Percentiles rank a stretch among this genome's conserved stretches.
Evolutionary conservation across 305 asterid species (phyloP).

Genomic region (Salvia sclarea): DNA sequence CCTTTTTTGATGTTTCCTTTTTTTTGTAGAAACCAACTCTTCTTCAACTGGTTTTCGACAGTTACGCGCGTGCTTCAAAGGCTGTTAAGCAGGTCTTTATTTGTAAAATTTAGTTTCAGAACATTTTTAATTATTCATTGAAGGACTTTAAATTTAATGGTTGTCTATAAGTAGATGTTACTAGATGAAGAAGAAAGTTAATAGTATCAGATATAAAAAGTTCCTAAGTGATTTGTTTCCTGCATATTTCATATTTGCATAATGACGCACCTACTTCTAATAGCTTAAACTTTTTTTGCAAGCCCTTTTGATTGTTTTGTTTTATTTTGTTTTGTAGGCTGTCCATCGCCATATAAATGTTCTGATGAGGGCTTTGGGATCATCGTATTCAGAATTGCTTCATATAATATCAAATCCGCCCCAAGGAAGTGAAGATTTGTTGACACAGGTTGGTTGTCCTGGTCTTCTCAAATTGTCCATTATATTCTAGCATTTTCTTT

Average conservation of each 20-base stretch:
- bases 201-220: not conserved
- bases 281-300: constrained; percentile 25
- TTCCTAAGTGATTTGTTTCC: constrained; percentile 13
- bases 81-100: constrained; percentile 82
- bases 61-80: constrained; percentile 69
- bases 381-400: constrained; percentile 73
- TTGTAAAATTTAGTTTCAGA: constrained; percentile 28
- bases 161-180: not conserved
- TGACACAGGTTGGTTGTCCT: constrained; percentile 64
- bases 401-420: constrained; percentile 88
- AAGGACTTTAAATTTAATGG: constrained; percentile 12
- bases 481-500: constrained; percentile 25
- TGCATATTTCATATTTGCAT: not conserved
- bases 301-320: constrained; percentile 7
- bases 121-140: not conserved
- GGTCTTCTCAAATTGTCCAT: constrained; percentile 20
- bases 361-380: constrained; percentile 74
- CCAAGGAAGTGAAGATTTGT: constrained; percentile 81
- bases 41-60: constrained; percentile 77
- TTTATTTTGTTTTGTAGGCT: constrained; percentile 65
- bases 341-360: constrained; percentile 88
- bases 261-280: constrained; percentile 20
- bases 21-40: constrained; percentile 77
- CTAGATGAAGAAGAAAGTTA: not conserved
- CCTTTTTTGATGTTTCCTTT: constrained; percentile 30